phyloP scores from a whole-genome alignment of 2,329 filamentous ascomycete genomes.

The Diaporthe vaccinii region DNA sequence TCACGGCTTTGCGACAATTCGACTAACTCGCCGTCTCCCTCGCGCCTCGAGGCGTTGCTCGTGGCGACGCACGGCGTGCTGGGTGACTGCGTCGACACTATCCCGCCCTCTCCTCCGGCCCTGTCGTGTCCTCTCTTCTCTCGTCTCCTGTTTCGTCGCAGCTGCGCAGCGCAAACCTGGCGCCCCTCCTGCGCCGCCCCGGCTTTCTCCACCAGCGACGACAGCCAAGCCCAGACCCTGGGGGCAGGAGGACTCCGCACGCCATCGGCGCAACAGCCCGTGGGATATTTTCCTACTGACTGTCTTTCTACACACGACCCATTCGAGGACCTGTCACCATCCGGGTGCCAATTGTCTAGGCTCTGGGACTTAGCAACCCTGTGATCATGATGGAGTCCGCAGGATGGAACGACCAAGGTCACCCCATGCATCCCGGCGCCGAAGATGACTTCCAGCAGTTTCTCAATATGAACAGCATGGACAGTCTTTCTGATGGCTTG shows the following conservation, averaged over 20 bases:
- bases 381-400: conserved; percentile 66
- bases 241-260: neutral
- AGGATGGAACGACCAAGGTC: conserved; percentile 70
- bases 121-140: neutral
- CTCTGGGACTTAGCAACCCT: neutral
- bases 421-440: conserved; percentile 62
- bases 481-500: conserved; percentile 65
- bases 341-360: neutral
- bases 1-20: neutral
- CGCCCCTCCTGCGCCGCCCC: conserved; percentile 1
- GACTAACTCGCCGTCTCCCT: neutral
- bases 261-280: conserved; percentile 4
- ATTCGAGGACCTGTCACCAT: neutral
- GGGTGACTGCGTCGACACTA: conserved; percentile 19
- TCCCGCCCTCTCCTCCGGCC: neutral
- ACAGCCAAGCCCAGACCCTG: conserved; percentile 20
- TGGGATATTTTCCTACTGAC: neutral
- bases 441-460: conserved; percentile 77
- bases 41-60: conserved; percentile 22
- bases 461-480: conserved; percentile 71
- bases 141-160: neutral
- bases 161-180: neutral
- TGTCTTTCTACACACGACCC: neutral
- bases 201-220: conserved; percentile 25
- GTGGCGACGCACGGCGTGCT: conserved; percentile 33